Conservation (phyloP, 2,329 filamentous ascomycete genomes). For the Xylariaceae sp. region DNA sequence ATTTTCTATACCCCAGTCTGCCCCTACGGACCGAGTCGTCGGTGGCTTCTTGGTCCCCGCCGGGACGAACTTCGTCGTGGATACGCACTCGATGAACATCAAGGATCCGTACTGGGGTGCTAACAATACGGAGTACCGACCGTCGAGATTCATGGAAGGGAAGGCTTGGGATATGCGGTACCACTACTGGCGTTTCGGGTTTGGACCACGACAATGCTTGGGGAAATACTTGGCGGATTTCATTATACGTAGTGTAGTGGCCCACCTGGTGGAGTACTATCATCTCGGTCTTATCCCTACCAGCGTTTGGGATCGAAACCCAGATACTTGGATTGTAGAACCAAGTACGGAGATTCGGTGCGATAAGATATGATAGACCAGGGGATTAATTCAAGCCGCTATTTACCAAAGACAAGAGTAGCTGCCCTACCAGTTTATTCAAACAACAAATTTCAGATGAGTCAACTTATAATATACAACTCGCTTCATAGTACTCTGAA, state of each 20-base stretch:
- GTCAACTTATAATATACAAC: too few species aligned
- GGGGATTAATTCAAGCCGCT: too few species aligned
- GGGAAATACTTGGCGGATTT: constrained; percentile 51
- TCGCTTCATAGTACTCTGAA: too few species aligned
- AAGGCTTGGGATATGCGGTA: constrained; percentile 41
- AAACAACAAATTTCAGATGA: too few species aligned
- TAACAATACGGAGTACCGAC: constrained; percentile 45
- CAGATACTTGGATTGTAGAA: constrained; percentile 28
- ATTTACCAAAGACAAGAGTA: too few species aligned
- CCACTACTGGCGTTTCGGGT: constrained; percentile 53
- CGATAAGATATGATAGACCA: too few species aligned
- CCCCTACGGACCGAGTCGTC: constrained; percentile 44
- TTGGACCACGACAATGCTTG: constrained; percentile 52
- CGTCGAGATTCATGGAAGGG: constrained; percentile 38
- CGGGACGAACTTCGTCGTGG: constrained; percentile 50
- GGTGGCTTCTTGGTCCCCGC: constrained; percentile 47
- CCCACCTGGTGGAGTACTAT: constrained; percentile 27
- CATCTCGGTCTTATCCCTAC: constrained; percentile 6
- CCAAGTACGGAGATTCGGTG: not conserved
- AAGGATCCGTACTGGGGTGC: constrained; percentile 47
- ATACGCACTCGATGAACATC: constrained; percentile 52
- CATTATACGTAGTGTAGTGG: constrained; percentile 38
- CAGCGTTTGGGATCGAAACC: constrained; percentile 18
- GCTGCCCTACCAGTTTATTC: too few species aligned
- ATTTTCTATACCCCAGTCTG: constrained; percentile 50